phyloP scores from a whole-genome alignment of 805 yeast species.

The Saturnispora zaruensis region DNA sequence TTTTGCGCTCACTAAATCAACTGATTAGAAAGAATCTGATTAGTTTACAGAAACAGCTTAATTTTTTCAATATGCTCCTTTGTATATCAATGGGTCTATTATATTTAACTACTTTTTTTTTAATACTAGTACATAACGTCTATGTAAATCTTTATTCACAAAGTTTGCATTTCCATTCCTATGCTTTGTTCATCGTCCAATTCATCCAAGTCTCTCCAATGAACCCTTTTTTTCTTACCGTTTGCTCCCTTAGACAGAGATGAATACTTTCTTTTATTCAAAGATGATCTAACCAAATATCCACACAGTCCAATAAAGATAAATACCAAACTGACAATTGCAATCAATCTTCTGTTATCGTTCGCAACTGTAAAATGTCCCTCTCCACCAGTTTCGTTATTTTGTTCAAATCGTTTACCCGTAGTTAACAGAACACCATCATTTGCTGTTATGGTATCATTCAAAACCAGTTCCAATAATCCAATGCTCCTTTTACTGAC shows the following conservation, averaged over 20 bases:
- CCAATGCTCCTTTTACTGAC: conserved; percentile 62
- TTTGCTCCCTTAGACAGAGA: conserved; percentile 6
- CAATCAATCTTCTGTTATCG: conserved; percentile 1
- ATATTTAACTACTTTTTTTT: neutral
- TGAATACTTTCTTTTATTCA: conserved; percentile 5
- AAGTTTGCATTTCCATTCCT: neutral
- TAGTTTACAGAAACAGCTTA: neutral
- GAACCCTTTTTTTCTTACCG: conserved; percentile 28
- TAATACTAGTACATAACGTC: neutral
- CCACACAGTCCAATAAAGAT: conserved; percentile 4
- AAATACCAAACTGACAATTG: conserved; percentile 3
- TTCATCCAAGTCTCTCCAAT: conserved; percentile 24
- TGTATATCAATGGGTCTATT: neutral
- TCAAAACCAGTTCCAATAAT: conserved; percentile 41
- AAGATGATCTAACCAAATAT: conserved; percentile 5
- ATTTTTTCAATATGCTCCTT: neutral
- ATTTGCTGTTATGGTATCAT: conserved; percentile 12
- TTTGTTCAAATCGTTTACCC: neutral
- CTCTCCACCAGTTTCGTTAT: neutral
- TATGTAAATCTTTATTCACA: neutral
- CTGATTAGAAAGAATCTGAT: neutral
- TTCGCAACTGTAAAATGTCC: neutral
- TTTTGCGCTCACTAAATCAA: neutral
- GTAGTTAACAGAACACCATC: conserved; percentile 9
- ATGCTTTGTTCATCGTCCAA: conserved; percentile 7